Base-by-base conservation (phyloP, 768 basidiomycete species). In the Lactarius deliciosus region DNA sequence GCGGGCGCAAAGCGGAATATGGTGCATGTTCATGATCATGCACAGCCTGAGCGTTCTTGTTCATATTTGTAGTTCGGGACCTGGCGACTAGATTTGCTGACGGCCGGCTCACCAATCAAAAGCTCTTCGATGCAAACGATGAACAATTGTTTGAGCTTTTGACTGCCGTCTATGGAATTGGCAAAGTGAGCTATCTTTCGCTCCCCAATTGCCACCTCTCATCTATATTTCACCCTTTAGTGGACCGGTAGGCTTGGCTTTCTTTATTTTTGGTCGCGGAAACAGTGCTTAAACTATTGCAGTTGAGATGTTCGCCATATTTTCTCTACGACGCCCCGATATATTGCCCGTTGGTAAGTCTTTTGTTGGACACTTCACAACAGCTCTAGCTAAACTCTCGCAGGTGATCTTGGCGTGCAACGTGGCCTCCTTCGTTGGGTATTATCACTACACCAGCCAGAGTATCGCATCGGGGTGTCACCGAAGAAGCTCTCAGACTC, bases 241-340 rank as follows among this genome's bases (percentile, higher is more conserved):
- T 89, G 84, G 86, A 89, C 88, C 57, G 86, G 86, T 86, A 75
- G 64, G 75, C 71, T 8, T 20, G 15, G 10, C 9, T 8, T 38
- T 38, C 0, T 20, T n/a, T n/a, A 15, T 34, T 34, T 61, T 40
- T 56, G 25, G 40, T 65, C 47, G 53, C 22, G 54, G 45, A 5
- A 30, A 4, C n/a, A 15, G 9, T 47, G 36, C 55, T 57, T 58
- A 70, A 56, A 54, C 64, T 62, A 50, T 60, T 73, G 64, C 77
- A 83, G 92, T 94, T n/a, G 88, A 94, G 72, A 96, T 96, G 94
- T 96, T 96, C 73, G 83, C 90, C 16, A 92, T 97, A 54, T 96
- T 96, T 76, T 89, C 91, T 2, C 79, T 95, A 38, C 82, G 92
- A 0, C 86, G 93, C 22, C 91, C 91, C 1, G 86, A 96, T 74